Evolutionary conservation across 2,329 filamentous ascomycete genomes (phyloP).

Genomic region (Diplodia mutila): DNA sequence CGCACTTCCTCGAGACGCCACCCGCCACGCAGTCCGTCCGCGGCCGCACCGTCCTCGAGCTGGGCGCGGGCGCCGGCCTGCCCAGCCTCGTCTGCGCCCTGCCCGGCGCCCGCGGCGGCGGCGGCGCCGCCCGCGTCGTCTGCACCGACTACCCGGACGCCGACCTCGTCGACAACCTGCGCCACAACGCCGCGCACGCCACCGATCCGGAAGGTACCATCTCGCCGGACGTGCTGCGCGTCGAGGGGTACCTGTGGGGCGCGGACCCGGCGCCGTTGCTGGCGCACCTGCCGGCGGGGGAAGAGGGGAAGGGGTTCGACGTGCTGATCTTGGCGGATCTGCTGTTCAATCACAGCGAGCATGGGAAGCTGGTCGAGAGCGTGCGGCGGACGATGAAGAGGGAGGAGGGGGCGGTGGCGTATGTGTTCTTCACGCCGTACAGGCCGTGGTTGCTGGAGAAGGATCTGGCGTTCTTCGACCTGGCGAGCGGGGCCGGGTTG

Average conservation of each 20-base stretch:
- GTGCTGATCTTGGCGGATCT: conserved; percentile 85
- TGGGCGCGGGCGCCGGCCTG: conserved; percentile 85
- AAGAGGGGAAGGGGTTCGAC: conserved; percentile 63
- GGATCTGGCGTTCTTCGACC: conserved; percentile 84
- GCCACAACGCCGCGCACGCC: conserved; percentile 65
- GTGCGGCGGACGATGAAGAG: conserved; percentile 68
- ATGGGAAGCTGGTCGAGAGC: conserved; percentile 74
- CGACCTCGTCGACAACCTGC: conserved; percentile 80
- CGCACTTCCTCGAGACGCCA: conserved; percentile 75
- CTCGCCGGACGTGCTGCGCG: conserved; percentile 33
- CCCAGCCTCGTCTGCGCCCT: conserved; percentile 78
- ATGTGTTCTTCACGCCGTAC: conserved; percentile 95
- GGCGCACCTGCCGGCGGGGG: conserved; percentile 51
- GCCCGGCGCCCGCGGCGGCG: conserved; percentile 60
- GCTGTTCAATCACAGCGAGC: conserved; percentile 89
- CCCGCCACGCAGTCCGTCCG: conserved; percentile 59
- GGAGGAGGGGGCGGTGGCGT: conserved; percentile 62
- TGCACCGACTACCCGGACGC: conserved; percentile 88
- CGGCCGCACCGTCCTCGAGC: conserved; percentile 76
- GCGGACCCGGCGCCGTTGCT: conserved; percentile 63
- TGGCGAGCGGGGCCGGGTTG: conserved; percentile 67
- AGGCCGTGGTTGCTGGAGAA: conserved; percentile 85
- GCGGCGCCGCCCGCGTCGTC: conserved; percentile 67
- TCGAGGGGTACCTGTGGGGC: conserved; percentile 83
- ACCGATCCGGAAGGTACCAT: neutral